These are phyloP conservation scores for Candida insectalens DNA, from an alignment of 805 yeast genomes.

Conservation along the genomic window DNA sequence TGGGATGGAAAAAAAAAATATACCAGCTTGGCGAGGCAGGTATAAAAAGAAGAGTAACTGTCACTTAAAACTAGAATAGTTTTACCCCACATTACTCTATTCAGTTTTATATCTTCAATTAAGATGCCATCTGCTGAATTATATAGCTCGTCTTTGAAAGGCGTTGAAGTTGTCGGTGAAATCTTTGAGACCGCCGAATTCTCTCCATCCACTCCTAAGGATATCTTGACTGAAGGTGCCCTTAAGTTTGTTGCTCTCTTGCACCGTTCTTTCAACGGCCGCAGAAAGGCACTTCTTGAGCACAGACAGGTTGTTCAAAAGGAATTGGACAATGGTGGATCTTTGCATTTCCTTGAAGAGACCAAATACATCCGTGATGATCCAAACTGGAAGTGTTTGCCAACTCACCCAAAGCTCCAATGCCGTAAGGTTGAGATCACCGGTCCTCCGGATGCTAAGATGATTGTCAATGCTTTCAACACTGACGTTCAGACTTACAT, in stretches of 20 bases:
- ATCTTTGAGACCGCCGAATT: slow-evolving; percentile 25
- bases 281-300: slow-evolving; percentile 47
- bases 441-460: slow-evolving; percentile 78
- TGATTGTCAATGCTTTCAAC: slow-evolving; percentile 76
- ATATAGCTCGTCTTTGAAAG: slow-evolving; percentile 28
- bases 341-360: slow-evolving; percentile 57
- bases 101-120: not conserved
- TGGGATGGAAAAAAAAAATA: too few species aligned
- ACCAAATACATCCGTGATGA: slow-evolving; percentile 64
- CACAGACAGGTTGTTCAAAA: slow-evolving; percentile 56
- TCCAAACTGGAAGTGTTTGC: slow-evolving; percentile 67
- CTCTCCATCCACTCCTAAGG: slow-evolving; percentile 36
- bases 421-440: slow-evolving; percentile 77
- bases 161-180: slow-evolving; percentile 46
- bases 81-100: too few species aligned
- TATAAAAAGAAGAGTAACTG: too few species aligned
- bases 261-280: slow-evolving; percentile 62
- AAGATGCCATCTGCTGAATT: slow-evolving; percentile 13
- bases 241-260: slow-evolving; percentile 61
- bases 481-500: slow-evolving; percentile 73
- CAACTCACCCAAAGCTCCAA: slow-evolving; percentile 61
- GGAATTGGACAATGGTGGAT: slow-evolving; percentile 50
- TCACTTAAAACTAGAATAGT: too few species aligned
- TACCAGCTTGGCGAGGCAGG: too few species aligned
- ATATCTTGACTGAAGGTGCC: slow-evolving; percentile 48